phyloP scores from a whole-genome alignment of 768 basidiomycete genomes.

The Hysterangium stoloniferum region DNA sequence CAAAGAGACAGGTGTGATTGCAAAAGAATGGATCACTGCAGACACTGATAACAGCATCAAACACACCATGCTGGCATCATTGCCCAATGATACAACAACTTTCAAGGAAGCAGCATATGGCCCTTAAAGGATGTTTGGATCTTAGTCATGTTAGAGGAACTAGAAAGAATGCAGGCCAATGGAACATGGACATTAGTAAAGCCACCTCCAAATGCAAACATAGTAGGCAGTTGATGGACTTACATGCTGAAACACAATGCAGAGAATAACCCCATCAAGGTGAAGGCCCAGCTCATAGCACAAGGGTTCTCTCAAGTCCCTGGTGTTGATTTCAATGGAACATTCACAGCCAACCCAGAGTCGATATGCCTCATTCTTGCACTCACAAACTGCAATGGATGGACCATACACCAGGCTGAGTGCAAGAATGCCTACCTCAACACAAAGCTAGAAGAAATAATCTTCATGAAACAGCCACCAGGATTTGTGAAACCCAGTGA shows the following conservation, averaged over 20 bases:
- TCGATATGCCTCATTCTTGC: slow-evolving; percentile 7
- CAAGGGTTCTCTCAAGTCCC: slow-evolving; percentile 19
- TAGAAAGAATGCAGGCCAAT: no score
- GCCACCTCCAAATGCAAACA: slow-evolving; percentile 14
- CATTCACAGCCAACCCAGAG: slow-evolving; percentile 13
- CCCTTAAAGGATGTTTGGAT: no score
- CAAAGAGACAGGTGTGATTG: no score
- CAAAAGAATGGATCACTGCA: no score
- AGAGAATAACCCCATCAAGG: slow-evolving; percentile 15
- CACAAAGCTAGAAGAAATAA: slow-evolving; percentile 22
- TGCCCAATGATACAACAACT: no score
- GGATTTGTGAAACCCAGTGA: slow-evolving; percentile 12
- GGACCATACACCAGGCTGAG: no score
- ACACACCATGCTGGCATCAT: no score
- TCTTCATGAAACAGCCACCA: slow-evolving; percentile 25
- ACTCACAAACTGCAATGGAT: no score
- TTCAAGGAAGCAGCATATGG: no score
- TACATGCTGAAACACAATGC: slow-evolving; percentile 19
- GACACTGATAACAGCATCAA: no score
- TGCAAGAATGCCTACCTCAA: slow-evolving; percentile 25
- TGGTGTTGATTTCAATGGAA: slow-evolving; percentile 22
- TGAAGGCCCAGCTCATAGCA: slow-evolving; percentile 22
- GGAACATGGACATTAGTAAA: slow-evolving; percentile 20
- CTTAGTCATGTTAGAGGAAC: no score
- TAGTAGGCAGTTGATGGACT: slow-evolving; percentile 19